Conservation (phyloP, 371 early-diverging fungal species). For the Blastocladiella emersonii region DNA sequence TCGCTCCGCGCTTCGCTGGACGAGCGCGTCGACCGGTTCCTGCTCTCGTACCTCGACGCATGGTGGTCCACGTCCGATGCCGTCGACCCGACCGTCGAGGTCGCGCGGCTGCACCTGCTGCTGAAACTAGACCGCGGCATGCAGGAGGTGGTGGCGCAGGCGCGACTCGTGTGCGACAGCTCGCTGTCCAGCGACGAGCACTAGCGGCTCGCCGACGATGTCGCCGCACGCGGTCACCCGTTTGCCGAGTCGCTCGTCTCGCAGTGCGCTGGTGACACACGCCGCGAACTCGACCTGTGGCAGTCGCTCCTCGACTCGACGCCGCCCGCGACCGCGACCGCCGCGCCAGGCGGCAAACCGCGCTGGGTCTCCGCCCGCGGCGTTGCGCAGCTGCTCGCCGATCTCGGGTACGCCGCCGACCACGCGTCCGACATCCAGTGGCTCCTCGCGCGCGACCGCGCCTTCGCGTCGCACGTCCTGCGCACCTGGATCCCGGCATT, state of each 20-base stretch:
- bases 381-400: background rate
- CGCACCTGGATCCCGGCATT: background rate
- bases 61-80: no score
- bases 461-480: background rate
- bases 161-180: no score
- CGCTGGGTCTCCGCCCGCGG: background rate
- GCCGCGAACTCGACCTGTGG: background rate
- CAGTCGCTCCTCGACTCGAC: background rate
- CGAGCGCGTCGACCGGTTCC: no score
- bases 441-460: background rate
- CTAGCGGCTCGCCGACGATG: no score
- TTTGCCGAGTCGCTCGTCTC: background rate
- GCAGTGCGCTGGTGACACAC: background rate
- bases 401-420: background rate
- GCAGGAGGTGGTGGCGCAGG: no score
- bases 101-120: no score
- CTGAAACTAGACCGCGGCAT: no score
- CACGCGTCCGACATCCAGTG: background rate
- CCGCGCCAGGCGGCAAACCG: no score
- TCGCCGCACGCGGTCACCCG: background rate
- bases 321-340: background rate
- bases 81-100: no score
- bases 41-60: no score
- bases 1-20: no score
- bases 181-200: no score